Percentiles rank a stretch among this genome's conserved stretches.
Evolutionary conservation across 306 rosid genomes (phyloP).

Genomic region (Arachis hypogaea): DNA sequence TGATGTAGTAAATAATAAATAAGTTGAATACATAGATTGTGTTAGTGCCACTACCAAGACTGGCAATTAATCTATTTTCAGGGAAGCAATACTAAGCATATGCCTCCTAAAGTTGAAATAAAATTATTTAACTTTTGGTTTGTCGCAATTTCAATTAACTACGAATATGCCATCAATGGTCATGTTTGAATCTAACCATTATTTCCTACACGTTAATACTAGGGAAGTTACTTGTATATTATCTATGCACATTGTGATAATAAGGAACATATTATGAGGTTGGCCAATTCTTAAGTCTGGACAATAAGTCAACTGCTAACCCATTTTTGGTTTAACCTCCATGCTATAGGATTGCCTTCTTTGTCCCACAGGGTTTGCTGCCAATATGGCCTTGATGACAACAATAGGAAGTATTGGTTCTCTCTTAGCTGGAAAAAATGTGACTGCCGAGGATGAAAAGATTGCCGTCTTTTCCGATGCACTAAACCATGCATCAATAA

Average conservation of each 20-base stretch:
- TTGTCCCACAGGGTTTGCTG: conserved; percentile 98
- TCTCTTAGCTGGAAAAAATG: conserved; percentile 62
- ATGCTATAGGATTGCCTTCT: conserved; percentile 97
- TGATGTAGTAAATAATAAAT: neutral
- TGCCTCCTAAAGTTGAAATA: conserved; percentile 9
- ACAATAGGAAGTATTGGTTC: conserved; percentile 80
- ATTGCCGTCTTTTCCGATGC: conserved; percentile 90
- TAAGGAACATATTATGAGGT: conserved; percentile 14
- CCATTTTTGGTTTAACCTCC: conserved; percentile 48
- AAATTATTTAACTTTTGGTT: neutral
- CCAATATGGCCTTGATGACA: conserved; percentile 96
- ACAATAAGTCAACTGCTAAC: conserved; percentile 51
- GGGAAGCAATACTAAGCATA: conserved; percentile 3
- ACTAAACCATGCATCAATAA: conserved; percentile 89
- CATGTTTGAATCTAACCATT: conserved; percentile 3
- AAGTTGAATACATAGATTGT: neutral
- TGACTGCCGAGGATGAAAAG: conserved; percentile 62
- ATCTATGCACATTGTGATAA: neutral
- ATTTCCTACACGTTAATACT: conserved; percentile 16
- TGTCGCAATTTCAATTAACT: conserved; percentile 19
- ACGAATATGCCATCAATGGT: neutral
- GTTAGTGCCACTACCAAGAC: neutral
- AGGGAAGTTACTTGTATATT: conserved; percentile 15
- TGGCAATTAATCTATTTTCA: conserved; percentile 9
- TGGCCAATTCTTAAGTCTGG: conserved; percentile 22